Evolutionary conservation across 2,329 filamentous ascomycete species (phyloP).

Genomic region (Nemania abortiva): DNA sequence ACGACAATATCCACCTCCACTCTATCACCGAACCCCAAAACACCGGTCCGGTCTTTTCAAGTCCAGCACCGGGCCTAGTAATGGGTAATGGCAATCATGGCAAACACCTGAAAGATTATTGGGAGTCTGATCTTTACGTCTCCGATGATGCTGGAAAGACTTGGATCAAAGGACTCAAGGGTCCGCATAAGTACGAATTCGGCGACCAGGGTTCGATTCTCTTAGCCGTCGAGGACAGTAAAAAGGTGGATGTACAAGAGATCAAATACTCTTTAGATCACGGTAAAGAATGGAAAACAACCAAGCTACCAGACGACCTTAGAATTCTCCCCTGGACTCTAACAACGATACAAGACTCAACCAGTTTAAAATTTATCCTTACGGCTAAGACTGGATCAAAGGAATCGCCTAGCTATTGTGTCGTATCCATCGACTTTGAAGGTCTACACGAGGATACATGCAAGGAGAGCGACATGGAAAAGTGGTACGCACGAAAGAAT

Average conservation of each 20-base stretch:
- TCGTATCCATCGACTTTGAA: constrained; percentile 86
- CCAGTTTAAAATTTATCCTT: constrained; percentile 89
- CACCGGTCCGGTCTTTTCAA: constrained; percentile 89
- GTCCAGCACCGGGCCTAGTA: constrained; percentile 89
- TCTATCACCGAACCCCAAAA: constrained; percentile 90
- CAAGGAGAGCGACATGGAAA: constrained; percentile 81
- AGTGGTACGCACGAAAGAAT: constrained; percentile 87
- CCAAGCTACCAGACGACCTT: constrained; percentile 73
- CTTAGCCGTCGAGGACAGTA: constrained; percentile 82
- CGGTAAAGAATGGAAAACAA: constrained; percentile 82
- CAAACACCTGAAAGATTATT: constrained; percentile 75
- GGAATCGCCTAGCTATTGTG: constrained; percentile 66
- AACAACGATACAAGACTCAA: constrained; percentile 92
- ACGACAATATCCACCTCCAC: constrained; percentile 83
- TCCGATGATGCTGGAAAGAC: constrained; percentile 91
- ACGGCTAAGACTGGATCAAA: constrained; percentile 70
- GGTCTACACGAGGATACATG: constrained; percentile 85
- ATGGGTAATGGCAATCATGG: constrained; percentile 96
- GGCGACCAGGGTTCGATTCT: constrained; percentile 92
- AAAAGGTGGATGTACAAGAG: constrained; percentile 68
- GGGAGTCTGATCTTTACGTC: constrained; percentile 83
- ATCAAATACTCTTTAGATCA: constrained; percentile 87
- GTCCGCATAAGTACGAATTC: constrained; percentile 95
- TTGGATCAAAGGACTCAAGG: constrained; percentile 80
- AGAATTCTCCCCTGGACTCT: constrained; percentile 79